Evolutionary conservation across 495 filamentous ascomycete species (phyloP), one percentile per base, ranked within the genome.

Genomic region (Penicillium macrosclerotiorum): DNA sequence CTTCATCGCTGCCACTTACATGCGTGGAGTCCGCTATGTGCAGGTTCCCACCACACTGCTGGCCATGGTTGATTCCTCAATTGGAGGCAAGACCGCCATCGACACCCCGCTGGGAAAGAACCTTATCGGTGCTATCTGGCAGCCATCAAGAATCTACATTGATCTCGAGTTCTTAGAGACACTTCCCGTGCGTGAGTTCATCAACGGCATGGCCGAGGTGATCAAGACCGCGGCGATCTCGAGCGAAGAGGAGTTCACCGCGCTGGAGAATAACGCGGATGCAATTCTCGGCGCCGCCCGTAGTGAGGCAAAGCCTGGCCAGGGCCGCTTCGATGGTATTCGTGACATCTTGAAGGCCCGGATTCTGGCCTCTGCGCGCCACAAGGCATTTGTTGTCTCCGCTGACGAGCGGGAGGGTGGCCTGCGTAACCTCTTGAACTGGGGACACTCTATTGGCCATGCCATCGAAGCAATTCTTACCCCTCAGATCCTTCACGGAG

Each of bases 121-220:
- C 62, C 73, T 98, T 39, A 87, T 97, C 33, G 93, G 93, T 16
- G 80, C 94, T 26, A 97, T 98, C 72, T 96, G 90, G 90, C 93
- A 97, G 62, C 93, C 93, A 22, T 79, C 84, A 54, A 82, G 88
- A 48, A 89, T 96, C 54, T 98, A 93, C 60, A 91, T 98, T 49
- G 93, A 98, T 69, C 77, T 96, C 34, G 80, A 83, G 37, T 97
- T 98, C 63, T 76, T 98, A 55, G 89, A 93, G 61, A 95, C 88
- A 6, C 75, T 98, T 20, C 92, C 92, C 3, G 84, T 85, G 36
- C 77, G 93, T 45, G 92, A 98, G 67, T 92, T 98, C 65, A 90
- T 97, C 66, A 98, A 98, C 67, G 93, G 93, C 42, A 96, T 98
- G 90, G 93, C 91, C 38, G 93, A 98, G 71, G 91, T 98, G 44